Conservation (phyloP, 768 basidiomycete genomes). For the Agaricus subrufescens region DNA sequence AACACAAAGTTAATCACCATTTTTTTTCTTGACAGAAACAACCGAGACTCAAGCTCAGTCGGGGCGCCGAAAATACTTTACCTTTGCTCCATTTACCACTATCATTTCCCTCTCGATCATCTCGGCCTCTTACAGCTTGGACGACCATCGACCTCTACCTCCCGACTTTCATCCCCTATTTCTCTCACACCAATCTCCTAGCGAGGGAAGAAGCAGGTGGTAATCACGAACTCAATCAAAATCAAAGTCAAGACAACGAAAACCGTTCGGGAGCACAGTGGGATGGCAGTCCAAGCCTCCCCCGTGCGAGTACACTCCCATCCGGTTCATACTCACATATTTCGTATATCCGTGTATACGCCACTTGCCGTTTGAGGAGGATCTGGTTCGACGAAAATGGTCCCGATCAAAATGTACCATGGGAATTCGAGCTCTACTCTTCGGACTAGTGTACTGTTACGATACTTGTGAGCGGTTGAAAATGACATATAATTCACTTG, state of each 20-base stretch:
- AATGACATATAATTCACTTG: too few relatives aligned
- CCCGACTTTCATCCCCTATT: constrained; percentile 54
- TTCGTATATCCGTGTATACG: constrained; percentile 72
- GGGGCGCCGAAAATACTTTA: constrained; percentile 19
- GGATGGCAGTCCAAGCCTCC: too few relatives aligned
- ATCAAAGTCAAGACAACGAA: neutral
- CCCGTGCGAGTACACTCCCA: neutral
- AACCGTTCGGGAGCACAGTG: too few relatives aligned
- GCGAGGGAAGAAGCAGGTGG: neutral
- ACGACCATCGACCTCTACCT: constrained; percentile 57
- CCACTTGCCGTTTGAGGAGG: constrained; percentile 69
- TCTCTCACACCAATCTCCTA: constrained; percentile 37
- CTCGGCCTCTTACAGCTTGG: constrained; percentile 65
- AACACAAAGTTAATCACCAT: constrained; percentile 1
- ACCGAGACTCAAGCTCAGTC: constrained; percentile 41
- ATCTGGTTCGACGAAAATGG: constrained; percentile 69
- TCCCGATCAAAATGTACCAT: constrained; percentile 50
- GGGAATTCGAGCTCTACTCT: constrained; percentile 73
- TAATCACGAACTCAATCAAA: neutral
- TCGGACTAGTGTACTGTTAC: constrained; percentile 8
- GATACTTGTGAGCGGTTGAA: too few relatives aligned
- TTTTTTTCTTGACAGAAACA: constrained; percentile 37
- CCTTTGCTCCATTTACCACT: constrained; percentile 72
- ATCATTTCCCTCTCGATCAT: constrained; percentile 51
- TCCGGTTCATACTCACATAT: constrained; percentile 49